Evolutionary conservation across 2,329 filamentous ascomycete genomes (phyloP).

Genomic region (Plectosphaerella sp.): DNA sequence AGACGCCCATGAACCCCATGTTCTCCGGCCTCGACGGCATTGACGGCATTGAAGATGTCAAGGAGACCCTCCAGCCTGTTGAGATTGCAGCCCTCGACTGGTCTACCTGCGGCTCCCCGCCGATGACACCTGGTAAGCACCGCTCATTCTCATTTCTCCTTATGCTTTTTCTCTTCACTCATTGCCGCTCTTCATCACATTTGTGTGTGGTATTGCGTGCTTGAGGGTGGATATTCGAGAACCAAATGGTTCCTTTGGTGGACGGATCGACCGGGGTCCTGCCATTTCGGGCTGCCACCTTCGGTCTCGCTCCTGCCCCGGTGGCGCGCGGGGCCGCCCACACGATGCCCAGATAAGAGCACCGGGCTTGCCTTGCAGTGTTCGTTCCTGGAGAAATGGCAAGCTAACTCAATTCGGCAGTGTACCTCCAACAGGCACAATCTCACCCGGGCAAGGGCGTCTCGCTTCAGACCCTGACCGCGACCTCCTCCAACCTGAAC

Average conservation of each 20-base stretch:
- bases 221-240: no score
- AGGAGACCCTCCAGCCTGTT: conserved; percentile 66
- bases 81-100: conserved; percentile 77
- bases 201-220: no score
- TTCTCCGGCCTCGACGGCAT: conserved; percentile 64
- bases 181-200: no score
- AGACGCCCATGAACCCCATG: conserved; percentile 77
- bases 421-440: conserved; percentile 37
- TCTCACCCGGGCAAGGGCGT: conserved; percentile 43
- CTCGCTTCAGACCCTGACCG: conserved; percentile 45
- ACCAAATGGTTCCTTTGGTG: no score
- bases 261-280: background rate
- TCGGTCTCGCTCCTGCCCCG: background rate
- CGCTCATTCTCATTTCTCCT: no score
- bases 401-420: conserved; percentile 36
- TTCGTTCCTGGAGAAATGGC: background rate
- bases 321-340: conserved; percentile 5
- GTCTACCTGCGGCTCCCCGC: conserved; percentile 73
- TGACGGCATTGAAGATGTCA: conserved; percentile 48
- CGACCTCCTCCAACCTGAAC: background rate
- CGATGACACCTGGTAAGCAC: conserved; percentile 83
- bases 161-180: no score
- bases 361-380: background rate
- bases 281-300: background rate
- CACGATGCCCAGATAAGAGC: conserved; percentile 1